These are phyloP conservation scores for Fusarium pseudoanthophilum DNA, from an alignment of 2,329 filamentous ascomycete species.

Conservation along the genomic window DNA sequence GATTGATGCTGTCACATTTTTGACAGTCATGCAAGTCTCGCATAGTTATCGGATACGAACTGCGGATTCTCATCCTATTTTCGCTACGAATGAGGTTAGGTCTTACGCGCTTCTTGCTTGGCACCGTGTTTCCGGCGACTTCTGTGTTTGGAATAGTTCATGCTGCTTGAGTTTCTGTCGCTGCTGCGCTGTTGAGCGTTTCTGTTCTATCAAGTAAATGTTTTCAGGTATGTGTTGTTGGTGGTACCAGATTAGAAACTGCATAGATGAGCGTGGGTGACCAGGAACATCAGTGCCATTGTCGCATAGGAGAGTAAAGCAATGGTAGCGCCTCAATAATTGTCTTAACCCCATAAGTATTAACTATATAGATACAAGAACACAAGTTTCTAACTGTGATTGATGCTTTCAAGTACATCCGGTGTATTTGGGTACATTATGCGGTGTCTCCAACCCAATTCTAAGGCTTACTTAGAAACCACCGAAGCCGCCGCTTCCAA, in stretches of 20 bases:
- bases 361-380: conserved; percentile 6
- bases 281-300: neutral
- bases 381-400: neutral
- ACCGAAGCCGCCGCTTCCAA: conserved; percentile 1
- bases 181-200: no score
- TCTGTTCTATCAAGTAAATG: neutral
- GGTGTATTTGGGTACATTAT: no score
- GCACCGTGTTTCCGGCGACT: neutral
- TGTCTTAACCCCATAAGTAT: neutral
- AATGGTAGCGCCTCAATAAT: neutral
- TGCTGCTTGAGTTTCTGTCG: neutral
- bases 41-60: neutral
- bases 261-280: neutral
- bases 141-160: neutral
- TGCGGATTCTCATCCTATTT: neutral
- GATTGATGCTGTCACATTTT: neutral
- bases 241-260: neutral
- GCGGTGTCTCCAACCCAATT: rapidly evolving
- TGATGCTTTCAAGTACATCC: neutral
- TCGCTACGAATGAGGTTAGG: neutral
- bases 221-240: rapidly evolving
- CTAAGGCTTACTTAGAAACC: neutral
- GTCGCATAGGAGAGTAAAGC: neutral
- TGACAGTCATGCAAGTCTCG: neutral
- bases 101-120: neutral